Base-by-base conservation (phyloP, 2,329 filamentous ascomycete species). In the Microcyclospora tardicrescens region DNA sequence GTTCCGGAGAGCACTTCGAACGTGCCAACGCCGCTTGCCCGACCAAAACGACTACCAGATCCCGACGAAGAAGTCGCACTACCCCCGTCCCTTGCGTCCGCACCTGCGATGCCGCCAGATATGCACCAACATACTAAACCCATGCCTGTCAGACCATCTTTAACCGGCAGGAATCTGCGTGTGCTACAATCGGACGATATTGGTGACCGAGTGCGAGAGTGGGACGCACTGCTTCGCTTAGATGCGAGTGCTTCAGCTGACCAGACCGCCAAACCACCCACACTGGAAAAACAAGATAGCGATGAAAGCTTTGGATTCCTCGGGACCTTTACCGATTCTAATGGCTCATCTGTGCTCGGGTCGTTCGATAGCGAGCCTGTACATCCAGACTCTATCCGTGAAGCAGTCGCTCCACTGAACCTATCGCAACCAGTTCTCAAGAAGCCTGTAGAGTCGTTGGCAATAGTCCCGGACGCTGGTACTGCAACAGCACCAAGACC, bases 231-330 rank as follows among this genome's bases (percentile, higher is more conserved):
- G 8, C 19, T 24, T 24, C 19, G 19, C 8, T 8, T 24, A 8
- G 19, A 24, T 14, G 19, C 32, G 32, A 34, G 34, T 15, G 14
- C 19, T 35, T 16, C 47, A 54, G 58, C 19, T 24, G 8, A 24
- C 19, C 4, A 24, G 19, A 24, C 19, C 19, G 8, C 4, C 19
- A 43, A 51, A 51, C 47, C 49, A 46, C 40, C 47, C 51, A 46
- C 61, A 61, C 49, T 67, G 44, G 52, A 64, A 36, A 66, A 71
- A 28, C 71, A 74, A 48, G 68, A 75, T 47, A 78, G 73, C 16
- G 66, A 68, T 6, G 75, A 78, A 44, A 78, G 73, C 53, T 77
- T 78, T 47, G 62, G 68, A 15, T 77, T 78, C 69, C 76, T 79
- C 45, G 76, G 73, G 30, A 70, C 71, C n/a, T 75, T 74, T 9